Base-by-base conservation (phyloP, 2,329 filamentous ascomycete species). In the Ceratocystis ficicola region DNA sequence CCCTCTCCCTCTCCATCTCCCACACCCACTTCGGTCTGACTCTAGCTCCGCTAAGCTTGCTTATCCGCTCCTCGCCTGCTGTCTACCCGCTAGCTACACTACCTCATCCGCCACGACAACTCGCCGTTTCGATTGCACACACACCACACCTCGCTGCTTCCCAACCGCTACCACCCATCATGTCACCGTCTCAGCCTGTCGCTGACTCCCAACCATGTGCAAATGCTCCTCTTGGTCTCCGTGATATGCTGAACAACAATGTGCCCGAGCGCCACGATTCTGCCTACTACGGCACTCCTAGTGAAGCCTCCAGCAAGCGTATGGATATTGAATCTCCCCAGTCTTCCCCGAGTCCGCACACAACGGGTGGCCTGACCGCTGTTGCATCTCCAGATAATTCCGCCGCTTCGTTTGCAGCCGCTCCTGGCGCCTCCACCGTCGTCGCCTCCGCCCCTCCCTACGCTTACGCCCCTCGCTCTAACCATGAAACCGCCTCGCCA, bases 301-400 rank as follows among this genome's bases (percentile, higher is more conserved):
- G 66, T 65, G 66, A 67, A 65, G 46, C 66, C 44, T 67, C 66
- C 48, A 67, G 66, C 64, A 67, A 67, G 59, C 66, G 66, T 67
- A 67, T 67, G 66, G 66, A 67, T 65, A 67, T 65, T 67, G 66
- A 67, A 67, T 65, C 66, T 57, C 66, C 63, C 66, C 66, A 67
- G 66, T 67, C 66, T 65, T 67, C 66, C 48, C 66, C 66, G 63
- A 67, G 66, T 60, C 65, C 48, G 20, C 59, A 63, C 17, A 46
- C 59, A 61, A 65, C 62, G 64, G 66, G 62, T 63, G 20, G 62
- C 57, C 64, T 66, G 65, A 66, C 67, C 48, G 68, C 69, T 67
- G 70, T 68, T 30, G 60, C 25, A 52, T 48, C 44, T 46, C 67
- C 63, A 59, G 78, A 77, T 70, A 79, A 74, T 50, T 80, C 79